phyloP scores from a whole-genome alignment of 495 filamentous ascomycete species.

The Penicillium salamii region DNA sequence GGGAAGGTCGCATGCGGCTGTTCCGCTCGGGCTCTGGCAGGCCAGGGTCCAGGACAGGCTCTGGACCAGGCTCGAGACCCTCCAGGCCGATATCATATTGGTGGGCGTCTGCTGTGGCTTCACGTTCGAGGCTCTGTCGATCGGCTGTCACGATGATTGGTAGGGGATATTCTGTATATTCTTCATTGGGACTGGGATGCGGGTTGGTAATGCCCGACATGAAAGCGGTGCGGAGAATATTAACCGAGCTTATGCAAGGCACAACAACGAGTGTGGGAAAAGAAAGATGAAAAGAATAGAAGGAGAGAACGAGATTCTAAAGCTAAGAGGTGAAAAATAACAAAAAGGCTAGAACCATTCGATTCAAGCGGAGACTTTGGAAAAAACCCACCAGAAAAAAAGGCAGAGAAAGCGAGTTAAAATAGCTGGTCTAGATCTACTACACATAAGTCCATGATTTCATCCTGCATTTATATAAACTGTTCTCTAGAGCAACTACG shows the following conservation, averaged over 20 bases:
- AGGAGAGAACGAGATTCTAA: not conserved
- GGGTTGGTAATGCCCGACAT: conserved; percentile 25
- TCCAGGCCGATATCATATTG: conserved; percentile 14
- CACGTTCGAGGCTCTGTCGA: conserved; percentile 17
- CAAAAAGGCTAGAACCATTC: too few species aligned
- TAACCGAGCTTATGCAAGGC: conserved; percentile 1
- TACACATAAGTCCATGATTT: too few species aligned
- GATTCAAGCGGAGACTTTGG: too few species aligned
- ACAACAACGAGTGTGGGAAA: not conserved
- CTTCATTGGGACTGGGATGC: conserved; percentile 26
- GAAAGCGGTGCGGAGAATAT: not conserved
- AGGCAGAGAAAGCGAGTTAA: too few species aligned
- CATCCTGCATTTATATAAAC: too few species aligned
- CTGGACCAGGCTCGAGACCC: too few species aligned
- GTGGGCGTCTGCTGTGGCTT: conserved; percentile 14
- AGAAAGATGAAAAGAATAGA: not conserved
- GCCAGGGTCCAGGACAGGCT: too few species aligned
- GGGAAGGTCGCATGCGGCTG: conserved; percentile 13
- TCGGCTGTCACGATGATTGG: conserved; percentile 5
- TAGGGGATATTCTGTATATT: conserved; percentile 22
- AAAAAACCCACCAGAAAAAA: too few species aligned
- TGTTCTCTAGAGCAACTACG: too few species aligned
- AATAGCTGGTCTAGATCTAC: too few species aligned
- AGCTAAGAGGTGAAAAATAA: too few species aligned
- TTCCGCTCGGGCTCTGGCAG: not conserved